These are phyloP conservation scores for Eleusine coracana DNA, from an alignment of 176 grass and related monocot species.

Conservation along the genomic window DNA sequence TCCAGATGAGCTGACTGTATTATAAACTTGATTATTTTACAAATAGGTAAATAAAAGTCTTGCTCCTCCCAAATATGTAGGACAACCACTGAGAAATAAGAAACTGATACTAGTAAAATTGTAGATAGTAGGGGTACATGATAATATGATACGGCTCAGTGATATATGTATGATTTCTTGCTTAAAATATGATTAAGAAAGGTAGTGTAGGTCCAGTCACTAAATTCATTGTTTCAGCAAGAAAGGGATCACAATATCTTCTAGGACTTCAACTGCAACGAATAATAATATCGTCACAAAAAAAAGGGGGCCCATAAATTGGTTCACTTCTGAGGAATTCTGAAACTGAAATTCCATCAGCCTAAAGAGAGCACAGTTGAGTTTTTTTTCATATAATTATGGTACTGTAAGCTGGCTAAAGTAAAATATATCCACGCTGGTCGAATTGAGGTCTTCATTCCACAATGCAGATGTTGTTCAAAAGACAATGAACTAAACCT, in stretches of 20 bases:
- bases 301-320: not conserved
- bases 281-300: not conserved
- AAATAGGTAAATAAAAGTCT: conserved; percentile 8
- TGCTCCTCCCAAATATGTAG: conserved; percentile 9
- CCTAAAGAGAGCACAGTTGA: not conserved
- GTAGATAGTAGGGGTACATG: not conserved
- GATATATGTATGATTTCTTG: not conserved
- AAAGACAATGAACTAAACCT: not conserved
- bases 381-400: not conserved
- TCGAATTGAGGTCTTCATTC: not conserved
- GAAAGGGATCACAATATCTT: not conserved
- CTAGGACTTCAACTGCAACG: not conserved
- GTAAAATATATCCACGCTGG: not conserved
- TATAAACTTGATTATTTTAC: conserved; percentile 12
- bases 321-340: conserved; percentile 7
- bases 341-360: not conserved
- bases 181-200: not conserved
- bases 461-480: not conserved
- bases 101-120: conserved; percentile 15
- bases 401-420: not conserved
- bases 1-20: not conserved
- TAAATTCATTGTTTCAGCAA: not conserved
- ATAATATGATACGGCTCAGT: not conserved
- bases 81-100: not conserved
- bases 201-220: too few relatives aligned